Percentiles rank a stretch among this genome's conserved stretches.
phyloP scores from a whole-genome alignment of 768 basidiomycete species.

The Albatrellus ellisii region DNA sequence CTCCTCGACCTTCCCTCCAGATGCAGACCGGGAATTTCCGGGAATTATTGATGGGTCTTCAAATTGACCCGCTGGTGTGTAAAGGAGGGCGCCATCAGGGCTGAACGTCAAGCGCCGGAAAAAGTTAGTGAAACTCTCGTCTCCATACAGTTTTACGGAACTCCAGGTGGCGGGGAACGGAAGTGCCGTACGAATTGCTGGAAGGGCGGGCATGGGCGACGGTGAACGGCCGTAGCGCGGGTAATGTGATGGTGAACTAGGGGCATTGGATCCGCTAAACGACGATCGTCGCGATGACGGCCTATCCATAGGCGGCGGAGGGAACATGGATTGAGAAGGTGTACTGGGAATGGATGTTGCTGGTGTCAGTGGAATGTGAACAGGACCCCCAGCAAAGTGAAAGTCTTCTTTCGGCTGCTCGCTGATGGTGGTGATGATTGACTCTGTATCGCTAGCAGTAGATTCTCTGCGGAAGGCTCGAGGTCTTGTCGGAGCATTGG shows the following conservation, averaged over 20 bases:
- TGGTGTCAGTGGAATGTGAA: slow-evolving; percentile 38
- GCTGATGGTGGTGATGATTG: slow-evolving; percentile 33
- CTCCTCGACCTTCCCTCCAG: slow-evolving; percentile 23
- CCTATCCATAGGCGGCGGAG: slow-evolving; percentile 52
- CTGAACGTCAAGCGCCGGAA: slow-evolving; percentile 91
- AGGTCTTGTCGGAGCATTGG: slow-evolving; percentile 32
- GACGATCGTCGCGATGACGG: slow-evolving; percentile 52
- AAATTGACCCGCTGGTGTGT: slow-evolving; percentile 96
- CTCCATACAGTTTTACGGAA: slow-evolving; percentile 78
- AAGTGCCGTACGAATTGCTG: slow-evolving; percentile 72
- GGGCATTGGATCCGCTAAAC: slow-evolving; percentile 73
- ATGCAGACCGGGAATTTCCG: slow-evolving; percentile 19
- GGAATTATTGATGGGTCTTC: slow-evolving; percentile 71
- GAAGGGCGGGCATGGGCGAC: slow-evolving; percentile 84
- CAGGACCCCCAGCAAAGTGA: slow-evolving; percentile 19
- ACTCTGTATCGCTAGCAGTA: slow-evolving; percentile 66
- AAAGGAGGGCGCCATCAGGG: slow-evolving; percentile 83
- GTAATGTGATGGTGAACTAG: slow-evolving; percentile 49
- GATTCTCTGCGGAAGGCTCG: slow-evolving; percentile 58
- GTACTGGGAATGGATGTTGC: slow-evolving; percentile 57
- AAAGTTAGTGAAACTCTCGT: slow-evolving; percentile 92
- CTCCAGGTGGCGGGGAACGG: slow-evolving; percentile 40
- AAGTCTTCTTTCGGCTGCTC: slow-evolving; percentile 41
- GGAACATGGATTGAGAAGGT: slow-evolving; percentile 44
- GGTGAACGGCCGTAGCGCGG: slow-evolving; percentile 69